These are phyloP conservation scores for Coleophoma crateriformis DNA, from an alignment of 2,329 filamentous ascomycete species.

Conservation along the genomic window DNA sequence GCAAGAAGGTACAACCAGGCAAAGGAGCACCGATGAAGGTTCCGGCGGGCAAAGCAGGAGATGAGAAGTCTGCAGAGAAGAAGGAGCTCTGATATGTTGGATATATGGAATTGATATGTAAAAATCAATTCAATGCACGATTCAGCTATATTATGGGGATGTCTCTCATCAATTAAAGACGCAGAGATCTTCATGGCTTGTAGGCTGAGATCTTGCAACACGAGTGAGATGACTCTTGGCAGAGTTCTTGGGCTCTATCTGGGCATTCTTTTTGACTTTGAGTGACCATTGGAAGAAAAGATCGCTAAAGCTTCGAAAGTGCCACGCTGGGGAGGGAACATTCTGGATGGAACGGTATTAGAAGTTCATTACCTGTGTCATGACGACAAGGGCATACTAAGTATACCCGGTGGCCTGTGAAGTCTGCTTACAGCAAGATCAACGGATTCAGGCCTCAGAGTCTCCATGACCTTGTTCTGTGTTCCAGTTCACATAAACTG, in stretches of 20 bases:
- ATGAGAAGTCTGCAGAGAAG: constrained; percentile 32
- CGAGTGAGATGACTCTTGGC: constrained; percentile 88
- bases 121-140: constrained; percentile 23
- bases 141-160: constrained; percentile 22
- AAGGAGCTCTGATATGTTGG: constrained; percentile 37
- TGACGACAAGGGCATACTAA: too few relatives aligned
- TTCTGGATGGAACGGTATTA: neutral
- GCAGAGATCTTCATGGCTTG: constrained; percentile 75
- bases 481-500: too few relatives aligned
- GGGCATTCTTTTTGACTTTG: constrained; percentile 85
- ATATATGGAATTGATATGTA: neutral
- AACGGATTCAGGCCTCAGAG: too few relatives aligned
- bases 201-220: constrained; percentile 79
- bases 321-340: constrained; percentile 40
- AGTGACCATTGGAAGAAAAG: constrained; percentile 60
- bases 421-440: too few relatives aligned
- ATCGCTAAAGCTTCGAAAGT: constrained; percentile 90
- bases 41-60: constrained; percentile 26
- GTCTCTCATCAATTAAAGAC: constrained; percentile 81
- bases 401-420: too few relatives aligned
- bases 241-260: constrained; percentile 71
- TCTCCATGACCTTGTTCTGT: too few relatives aligned
- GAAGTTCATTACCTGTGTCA: too few relatives aligned
- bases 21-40: constrained; percentile 34
- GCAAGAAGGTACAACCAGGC: constrained; percentile 23